Base-by-base conservation (phyloP, 1,284 basidiomycete genomes). In the Kwoniella shivajii region DNA sequence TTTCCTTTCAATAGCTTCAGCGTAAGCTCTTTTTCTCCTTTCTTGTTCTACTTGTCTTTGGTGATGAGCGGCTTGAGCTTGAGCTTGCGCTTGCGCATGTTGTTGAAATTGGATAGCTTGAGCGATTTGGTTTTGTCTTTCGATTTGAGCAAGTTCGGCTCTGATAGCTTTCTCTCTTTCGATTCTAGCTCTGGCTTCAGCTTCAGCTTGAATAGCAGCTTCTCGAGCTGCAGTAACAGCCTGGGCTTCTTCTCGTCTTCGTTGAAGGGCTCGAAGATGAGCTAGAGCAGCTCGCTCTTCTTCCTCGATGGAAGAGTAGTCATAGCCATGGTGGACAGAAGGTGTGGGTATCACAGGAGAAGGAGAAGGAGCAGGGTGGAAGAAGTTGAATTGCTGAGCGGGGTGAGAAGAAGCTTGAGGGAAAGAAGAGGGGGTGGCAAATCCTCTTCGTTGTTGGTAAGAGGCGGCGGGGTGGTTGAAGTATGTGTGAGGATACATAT, bases 221-320 rank as follows among this genome's bases (percentile, higher is more conserved):
- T 59, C 37, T 24, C 50, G 50, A 29, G 37, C 54, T 20, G 53
- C 60, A 18, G 50, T 53, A 18, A 59, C 57, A 44, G 64, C 66
- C 41, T 69, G 61, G 45, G 66, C 63, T 31, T 65, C 69, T 58
- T 75, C 57, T 18, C 67, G 62, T 18, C 72, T 66, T 34, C 68
- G 66, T 53, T 68, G 73, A 53, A 76, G 69, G 4, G 65, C 50
- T 41, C 59, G 66, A 31, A 76, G 71, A 59, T 75, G 71, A 27
- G 68, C 72, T n/a, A 71, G 61, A 22, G 69, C 73, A 26, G 69
- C 68, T 42, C 60, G 66, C 50, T 76, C 74, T 52, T 76, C 73
- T 37, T 66, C 64, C 16, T 69, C 66, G 44, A 72, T 55, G 37
- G 62, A 59, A 38, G 45, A 30, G 22, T 33, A 20, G 49, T 51